These are phyloP conservation scores for Termitomyces sp. DNA, from an alignment of 768 basidiomycete genomes.

Conservation along the genomic window DNA sequence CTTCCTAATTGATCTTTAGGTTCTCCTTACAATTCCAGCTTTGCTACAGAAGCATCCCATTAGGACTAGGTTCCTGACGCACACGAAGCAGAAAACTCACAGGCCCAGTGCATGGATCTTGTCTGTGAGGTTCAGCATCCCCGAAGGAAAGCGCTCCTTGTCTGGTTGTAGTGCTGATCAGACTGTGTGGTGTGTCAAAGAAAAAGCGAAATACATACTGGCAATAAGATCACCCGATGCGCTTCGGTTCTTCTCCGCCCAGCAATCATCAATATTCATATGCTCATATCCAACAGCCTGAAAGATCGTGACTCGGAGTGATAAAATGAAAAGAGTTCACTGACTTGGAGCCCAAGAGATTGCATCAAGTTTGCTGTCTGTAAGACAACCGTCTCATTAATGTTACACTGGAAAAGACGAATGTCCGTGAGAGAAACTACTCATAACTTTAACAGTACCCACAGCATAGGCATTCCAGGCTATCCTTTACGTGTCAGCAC, in stretches of 20 bases:
- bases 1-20: neutral
- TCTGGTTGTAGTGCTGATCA: neutral
- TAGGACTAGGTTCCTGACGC: neutral
- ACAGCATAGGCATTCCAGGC: constrained; percentile 73
- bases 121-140: constrained; percentile 51
- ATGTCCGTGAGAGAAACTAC: neutral
- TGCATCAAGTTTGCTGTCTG: constrained; percentile 47
- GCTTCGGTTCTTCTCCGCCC: constrained; percentile 51
- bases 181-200: neutral
- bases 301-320: neutral
- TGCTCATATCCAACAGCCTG: constrained; percentile 56
- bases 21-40: constrained; percentile 34
- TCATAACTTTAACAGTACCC: constrained; percentile 6
- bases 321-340: neutral
- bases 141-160: constrained; percentile 44
- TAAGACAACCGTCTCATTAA: constrained; percentile 49
- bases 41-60: constrained; percentile 20
- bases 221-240: constrained; percentile 49
- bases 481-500: constrained; percentile 14
- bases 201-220: constrained; percentile 25
- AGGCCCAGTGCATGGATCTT: constrained; percentile 54
- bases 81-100: constrained; percentile 23
- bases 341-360: constrained; percentile 46
- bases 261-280: constrained; percentile 66
- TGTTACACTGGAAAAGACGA: constrained; percentile 44